Evolutionary conservation across 1,139 yeast species (phyloP).

Genomic region (Pichia sp.): DNA sequence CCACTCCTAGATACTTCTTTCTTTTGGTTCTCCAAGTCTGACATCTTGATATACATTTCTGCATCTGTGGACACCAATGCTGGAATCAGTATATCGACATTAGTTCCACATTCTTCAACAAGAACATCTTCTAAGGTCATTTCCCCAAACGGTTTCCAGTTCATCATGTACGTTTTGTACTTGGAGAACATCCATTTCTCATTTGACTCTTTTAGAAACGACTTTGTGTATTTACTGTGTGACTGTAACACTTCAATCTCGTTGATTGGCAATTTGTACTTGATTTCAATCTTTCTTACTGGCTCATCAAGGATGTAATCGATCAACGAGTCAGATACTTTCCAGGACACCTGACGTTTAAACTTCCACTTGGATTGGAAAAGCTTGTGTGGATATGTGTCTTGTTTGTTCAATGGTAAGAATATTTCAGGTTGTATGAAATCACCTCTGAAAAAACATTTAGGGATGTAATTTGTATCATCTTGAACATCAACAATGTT

Average conservation of each 20-base stretch:
- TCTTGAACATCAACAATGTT: background rate
- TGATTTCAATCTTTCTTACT: constrained; percentile 6
- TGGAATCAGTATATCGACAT: background rate
- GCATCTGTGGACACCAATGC: background rate
- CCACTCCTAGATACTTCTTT: background rate
- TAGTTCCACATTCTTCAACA: background rate
- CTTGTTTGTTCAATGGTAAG: background rate
- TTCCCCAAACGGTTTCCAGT: constrained; percentile 12
- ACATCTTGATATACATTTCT: constrained; percentile 2
- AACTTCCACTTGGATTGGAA: background rate
- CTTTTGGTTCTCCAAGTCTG: background rate
- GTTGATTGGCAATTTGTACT: constrained; percentile 3
- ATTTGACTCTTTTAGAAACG: too few species aligned
- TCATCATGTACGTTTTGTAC: constrained; percentile 8
- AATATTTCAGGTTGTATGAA: background rate
- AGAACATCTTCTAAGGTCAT: background rate
- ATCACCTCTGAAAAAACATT: background rate
- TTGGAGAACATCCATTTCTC: constrained; percentile 5
- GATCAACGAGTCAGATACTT: background rate
- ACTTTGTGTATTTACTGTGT: too few species aligned
- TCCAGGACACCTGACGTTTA: background rate
- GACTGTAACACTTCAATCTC: background rate
- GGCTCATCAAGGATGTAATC: constrained; percentile 3
- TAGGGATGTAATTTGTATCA: background rate
- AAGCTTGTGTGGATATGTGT: too few species aligned